Conservation (phyloP, 768 basidiomycete genomes). For the Amanita brunnescens region DNA sequence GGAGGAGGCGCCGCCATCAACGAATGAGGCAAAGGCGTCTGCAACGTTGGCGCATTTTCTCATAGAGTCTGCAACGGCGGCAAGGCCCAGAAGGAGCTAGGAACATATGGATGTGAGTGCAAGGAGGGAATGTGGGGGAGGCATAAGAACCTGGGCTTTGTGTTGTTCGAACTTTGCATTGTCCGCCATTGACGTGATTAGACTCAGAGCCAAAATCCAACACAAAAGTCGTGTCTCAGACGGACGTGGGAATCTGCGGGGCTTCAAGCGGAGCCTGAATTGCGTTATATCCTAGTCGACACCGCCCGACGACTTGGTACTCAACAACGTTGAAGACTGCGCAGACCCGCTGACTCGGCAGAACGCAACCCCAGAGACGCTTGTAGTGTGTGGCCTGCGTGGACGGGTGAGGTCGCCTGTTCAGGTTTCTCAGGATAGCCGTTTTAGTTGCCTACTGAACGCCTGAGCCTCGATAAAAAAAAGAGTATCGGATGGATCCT, state of each 20-base stretch:
- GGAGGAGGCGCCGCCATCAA: conserved; percentile 29
- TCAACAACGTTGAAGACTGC: conserved; percentile 19
- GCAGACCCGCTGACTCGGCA: conserved; percentile 18
- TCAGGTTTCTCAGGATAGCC: conserved; percentile 20
- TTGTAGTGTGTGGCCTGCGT: conserved; percentile 17
- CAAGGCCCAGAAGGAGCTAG: conserved; percentile 50
- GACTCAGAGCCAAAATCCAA: conserved; percentile 8
- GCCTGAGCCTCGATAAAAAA: conserved; percentile 23
- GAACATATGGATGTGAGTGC: conserved; percentile 11
- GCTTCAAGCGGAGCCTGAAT: conserved; percentile 24
- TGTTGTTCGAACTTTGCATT: conserved; percentile 25
- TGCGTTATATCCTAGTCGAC: conserved; percentile 11
- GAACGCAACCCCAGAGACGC: conserved; percentile 17
- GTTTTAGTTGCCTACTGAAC: conserved; percentile 21
- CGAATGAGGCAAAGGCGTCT: conserved; percentile 47
- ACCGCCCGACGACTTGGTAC: conserved; percentile 12
- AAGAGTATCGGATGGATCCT: conserved; percentile 31
- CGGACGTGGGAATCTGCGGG: conserved; percentile 29
- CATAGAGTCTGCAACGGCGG: conserved; percentile 52
- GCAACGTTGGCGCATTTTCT: conserved; percentile 52
- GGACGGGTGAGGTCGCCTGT: conserved; percentile 15
- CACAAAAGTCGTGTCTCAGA: conserved; percentile 23
- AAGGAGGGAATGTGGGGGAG: background rate
- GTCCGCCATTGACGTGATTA: conserved; percentile 11
- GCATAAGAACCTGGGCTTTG: conserved; percentile 23